Evolutionary conservation across 2,329 filamentous ascomycete species (phyloP).

Genomic region (Magnaporthiopsis rhizophila): DNA sequence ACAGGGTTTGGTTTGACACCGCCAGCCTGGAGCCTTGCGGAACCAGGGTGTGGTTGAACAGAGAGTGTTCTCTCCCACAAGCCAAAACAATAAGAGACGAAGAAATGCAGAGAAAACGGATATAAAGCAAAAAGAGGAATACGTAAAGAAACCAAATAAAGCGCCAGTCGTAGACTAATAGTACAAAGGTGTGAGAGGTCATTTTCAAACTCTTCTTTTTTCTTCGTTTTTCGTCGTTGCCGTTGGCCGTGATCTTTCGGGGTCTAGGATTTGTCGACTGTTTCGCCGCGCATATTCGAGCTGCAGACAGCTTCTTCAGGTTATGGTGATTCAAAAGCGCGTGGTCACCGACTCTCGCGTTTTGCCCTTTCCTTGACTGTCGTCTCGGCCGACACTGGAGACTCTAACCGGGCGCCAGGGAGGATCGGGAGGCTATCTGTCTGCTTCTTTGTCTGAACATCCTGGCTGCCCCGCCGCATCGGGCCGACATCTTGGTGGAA

Average conservation of each 20-base stretch:
- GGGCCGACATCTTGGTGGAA: constrained; percentile 41
- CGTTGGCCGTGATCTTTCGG: neutral
- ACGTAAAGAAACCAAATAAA: neutral
- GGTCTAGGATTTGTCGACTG: neutral
- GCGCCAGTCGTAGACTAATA: constrained; percentile 1
- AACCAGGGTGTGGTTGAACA: neutral
- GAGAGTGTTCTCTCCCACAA: neutral
- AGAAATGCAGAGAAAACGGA: constrained; percentile 6
- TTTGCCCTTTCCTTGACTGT: neutral
- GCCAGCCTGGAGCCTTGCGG: neutral
- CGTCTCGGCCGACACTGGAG: neutral
- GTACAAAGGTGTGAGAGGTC: neutral
- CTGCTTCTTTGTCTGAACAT: constrained; percentile 18
- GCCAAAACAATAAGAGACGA: neutral
- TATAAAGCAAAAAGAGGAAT: constrained; percentile 2
- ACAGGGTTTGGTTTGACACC: neutral
- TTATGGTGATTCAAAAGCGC: neutral
- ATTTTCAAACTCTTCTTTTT: neutral
- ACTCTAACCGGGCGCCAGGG: constrained; percentile 2
- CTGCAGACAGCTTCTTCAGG: neutral
- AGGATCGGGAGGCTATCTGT: neutral
- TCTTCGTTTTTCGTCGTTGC: neutral
- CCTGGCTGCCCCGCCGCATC: constrained; percentile 41
- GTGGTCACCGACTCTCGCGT: constrained; percentile 4
- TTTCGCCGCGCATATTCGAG: neutral